These are phyloP conservation scores for Corylus americana DNA, from an alignment of 306 rosid genomes.

Conservation along the genomic window DNA sequence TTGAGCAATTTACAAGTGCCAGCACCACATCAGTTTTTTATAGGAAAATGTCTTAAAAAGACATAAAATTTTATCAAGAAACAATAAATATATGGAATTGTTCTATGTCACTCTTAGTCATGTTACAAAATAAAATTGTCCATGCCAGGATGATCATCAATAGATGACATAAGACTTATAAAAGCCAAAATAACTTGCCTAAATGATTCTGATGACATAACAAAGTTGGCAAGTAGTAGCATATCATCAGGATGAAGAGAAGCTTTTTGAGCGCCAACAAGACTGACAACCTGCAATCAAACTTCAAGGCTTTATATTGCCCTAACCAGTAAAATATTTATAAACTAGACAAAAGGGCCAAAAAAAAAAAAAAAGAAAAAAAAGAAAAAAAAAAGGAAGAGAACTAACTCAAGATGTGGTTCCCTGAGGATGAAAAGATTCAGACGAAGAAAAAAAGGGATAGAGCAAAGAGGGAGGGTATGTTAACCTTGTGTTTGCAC, in stretches of 20 bases:
- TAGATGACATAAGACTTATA: neutral
- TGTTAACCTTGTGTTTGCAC: slow-evolving; percentile 86
- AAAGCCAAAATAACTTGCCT: slow-evolving; percentile 57
- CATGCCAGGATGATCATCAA: slow-evolving; percentile 1
- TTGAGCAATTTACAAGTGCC: neutral
- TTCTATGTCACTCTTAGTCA: neutral
- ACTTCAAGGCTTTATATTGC: slow-evolving; percentile 34
- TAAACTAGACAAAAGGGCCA: neutral
- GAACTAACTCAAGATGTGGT: slow-evolving; percentile 2
- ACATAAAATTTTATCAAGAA: neutral
- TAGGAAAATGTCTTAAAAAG: neutral
- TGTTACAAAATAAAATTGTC: neutral
- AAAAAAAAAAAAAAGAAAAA: neutral
- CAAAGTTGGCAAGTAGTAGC: slow-evolving; percentile 78
- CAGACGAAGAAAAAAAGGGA: neutral
- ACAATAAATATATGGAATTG: neutral
- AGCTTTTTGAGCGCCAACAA: slow-evolving; percentile 95
- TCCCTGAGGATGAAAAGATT: slow-evolving; percentile 11
- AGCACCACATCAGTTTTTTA: neutral
- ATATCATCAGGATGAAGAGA: slow-evolving; percentile 97
- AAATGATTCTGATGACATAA: slow-evolving; percentile 88
- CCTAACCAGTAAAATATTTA: neutral
- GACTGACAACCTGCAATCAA: slow-evolving; percentile 82
- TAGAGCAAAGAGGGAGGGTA: too few relatives aligned
- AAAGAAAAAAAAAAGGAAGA: neutral